phyloP scores from a whole-genome alignment of 2,329 filamentous ascomycete species.

The Aschersonia sp. region DNA sequence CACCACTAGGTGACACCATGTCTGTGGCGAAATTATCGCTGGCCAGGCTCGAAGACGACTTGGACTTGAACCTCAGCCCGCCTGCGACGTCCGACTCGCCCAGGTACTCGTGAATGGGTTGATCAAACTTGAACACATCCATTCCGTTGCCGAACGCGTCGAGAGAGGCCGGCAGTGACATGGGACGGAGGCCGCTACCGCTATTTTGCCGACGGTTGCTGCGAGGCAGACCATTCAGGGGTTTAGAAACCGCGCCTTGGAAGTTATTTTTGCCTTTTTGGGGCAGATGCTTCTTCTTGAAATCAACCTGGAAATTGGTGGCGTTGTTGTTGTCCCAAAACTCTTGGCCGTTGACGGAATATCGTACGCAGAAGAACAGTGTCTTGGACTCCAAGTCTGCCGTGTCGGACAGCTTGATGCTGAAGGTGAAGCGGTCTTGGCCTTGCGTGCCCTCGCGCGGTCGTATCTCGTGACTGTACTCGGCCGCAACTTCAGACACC shows the following conservation, averaged over 20 bases:
- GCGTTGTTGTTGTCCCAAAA: conserved; percentile 89
- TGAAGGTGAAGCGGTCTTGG: conserved; percentile 85
- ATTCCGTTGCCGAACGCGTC: conserved; percentile 59
- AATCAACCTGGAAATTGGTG: conserved; percentile 89
- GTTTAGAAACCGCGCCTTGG: conserved; percentile 34
- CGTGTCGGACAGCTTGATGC: conserved; percentile 81
- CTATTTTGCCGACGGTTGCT: conserved; percentile 43
- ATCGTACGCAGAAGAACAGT: conserved; percentile 81
- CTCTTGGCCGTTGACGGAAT: conserved; percentile 70
- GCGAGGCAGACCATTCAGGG: conserved; percentile 44
- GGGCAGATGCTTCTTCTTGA: conserved; percentile 61
- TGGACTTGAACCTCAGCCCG: conserved; percentile 56
- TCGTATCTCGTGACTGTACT: conserved; percentile 68
- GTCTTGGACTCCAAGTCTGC: conserved; percentile 88
- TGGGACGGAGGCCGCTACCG: conserved; percentile 27
- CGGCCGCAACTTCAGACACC: conserved; percentile 83
- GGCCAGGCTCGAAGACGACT: conserved; percentile 47
- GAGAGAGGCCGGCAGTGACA: conserved; percentile 42
- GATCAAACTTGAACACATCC: conserved; percentile 39
- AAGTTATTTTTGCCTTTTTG: conserved; percentile 42
- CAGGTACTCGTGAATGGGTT: conserved; percentile 46
- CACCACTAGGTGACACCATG: conserved; percentile 42
- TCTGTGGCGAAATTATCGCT: conserved; percentile 43
- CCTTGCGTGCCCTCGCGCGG: conserved; percentile 50
- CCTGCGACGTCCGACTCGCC: conserved; percentile 41